phyloP scores from a whole-genome alignment of 495 filamentous ascomycete genomes.

The Aspergillus mulundensis region DNA sequence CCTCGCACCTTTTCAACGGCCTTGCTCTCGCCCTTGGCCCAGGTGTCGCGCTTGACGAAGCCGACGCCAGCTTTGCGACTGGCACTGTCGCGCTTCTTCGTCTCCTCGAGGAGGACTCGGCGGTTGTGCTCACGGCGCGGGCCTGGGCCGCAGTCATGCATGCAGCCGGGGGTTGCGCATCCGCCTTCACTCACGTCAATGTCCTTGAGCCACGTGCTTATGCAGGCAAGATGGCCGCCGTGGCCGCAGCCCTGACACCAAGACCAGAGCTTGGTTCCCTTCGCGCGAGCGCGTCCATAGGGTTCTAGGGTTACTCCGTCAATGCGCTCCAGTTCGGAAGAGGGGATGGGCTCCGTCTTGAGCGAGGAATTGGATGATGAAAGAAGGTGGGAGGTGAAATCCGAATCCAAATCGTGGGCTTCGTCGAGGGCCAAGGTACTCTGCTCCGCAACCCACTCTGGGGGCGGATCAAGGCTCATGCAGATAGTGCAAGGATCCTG shows the following conservation, averaged over 20 bases:
- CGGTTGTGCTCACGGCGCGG: constrained; percentile 49
- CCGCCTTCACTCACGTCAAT: constrained; percentile 58
- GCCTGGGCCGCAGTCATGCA: constrained; percentile 68
- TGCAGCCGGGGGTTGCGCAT: constrained; percentile 69
- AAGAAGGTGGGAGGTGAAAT: constrained; percentile 20
- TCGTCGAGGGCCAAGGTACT: constrained; percentile 14
- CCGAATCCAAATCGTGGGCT: constrained; percentile 16
- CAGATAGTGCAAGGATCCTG: constrained; percentile 46
- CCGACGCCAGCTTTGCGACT: constrained; percentile 33
- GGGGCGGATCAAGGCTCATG: constrained; percentile 43
- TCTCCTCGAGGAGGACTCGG: constrained; percentile 28
- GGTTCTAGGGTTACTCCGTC: constrained; percentile 6
- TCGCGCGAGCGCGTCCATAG: constrained; percentile 24
- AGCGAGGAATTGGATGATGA: constrained; percentile 30
- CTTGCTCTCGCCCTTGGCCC: constrained; percentile 40
- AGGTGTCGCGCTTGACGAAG: constrained; percentile 42
- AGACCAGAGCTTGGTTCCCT: constrained; percentile 52
- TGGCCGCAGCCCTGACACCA: constrained; percentile 74
- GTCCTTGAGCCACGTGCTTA: constrained; percentile 61
- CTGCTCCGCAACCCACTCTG: constrained; percentile 45
- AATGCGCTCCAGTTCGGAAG: constrained; percentile 21
- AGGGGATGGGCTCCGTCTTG: constrained; percentile 30
- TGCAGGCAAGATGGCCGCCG: constrained; percentile 67
- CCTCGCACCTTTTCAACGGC: constrained; percentile 47
- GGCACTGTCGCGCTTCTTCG: constrained; percentile 35